Evolutionary conservation across 345 rosid genomes (phyloP).

Genomic region (Noccaea bulbosa): DNA sequence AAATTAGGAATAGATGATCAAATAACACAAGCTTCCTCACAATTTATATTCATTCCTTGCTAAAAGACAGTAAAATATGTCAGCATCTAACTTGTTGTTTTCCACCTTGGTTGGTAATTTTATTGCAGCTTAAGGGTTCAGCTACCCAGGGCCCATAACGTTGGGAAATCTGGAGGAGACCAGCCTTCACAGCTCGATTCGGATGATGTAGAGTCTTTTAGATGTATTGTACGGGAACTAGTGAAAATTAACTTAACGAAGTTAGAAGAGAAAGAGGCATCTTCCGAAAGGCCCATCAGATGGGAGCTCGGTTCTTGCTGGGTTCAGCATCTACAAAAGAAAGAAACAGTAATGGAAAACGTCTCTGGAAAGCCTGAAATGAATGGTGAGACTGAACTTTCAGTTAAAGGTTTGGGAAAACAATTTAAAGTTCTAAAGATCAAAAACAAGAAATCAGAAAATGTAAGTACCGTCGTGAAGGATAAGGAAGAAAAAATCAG

Average conservation of each 20-base stretch:
- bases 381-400: slow-evolving; percentile 66
- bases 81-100: slow-evolving; percentile 27
- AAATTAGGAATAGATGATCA: background rate
- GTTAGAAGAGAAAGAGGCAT: slow-evolving; percentile 55
- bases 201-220: slow-evolving; percentile 55
- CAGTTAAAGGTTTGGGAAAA: slow-evolving; percentile 94
- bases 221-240: slow-evolving; percentile 60
- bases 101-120: slow-evolving; percentile 24
- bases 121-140: slow-evolving; percentile 79
- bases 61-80: slow-evolving; percentile 11
- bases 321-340: slow-evolving; percentile 93
- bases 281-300: slow-evolving; percentile 64
- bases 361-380: slow-evolving; percentile 62
- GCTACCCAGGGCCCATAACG: slow-evolving; percentile 59
- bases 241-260: slow-evolving; percentile 64
- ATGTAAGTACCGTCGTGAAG: slow-evolving; percentile 10
- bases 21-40: slow-evolving; percentile 23
- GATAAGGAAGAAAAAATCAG: slow-evolving; percentile 29
- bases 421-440: slow-evolving; percentile 82
- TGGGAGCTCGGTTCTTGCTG: slow-evolving; percentile 97
- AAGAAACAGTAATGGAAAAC: slow-evolving; percentile 60
- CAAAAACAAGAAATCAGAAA: slow-evolving; percentile 61
- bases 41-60: background rate
- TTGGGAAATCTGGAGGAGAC: slow-evolving; percentile 49
- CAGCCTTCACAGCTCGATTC: slow-evolving; percentile 62